Evolutionary conservation across 805 yeast species (phyloP).

Genomic region (Candida pseudoglaebosa): DNA sequence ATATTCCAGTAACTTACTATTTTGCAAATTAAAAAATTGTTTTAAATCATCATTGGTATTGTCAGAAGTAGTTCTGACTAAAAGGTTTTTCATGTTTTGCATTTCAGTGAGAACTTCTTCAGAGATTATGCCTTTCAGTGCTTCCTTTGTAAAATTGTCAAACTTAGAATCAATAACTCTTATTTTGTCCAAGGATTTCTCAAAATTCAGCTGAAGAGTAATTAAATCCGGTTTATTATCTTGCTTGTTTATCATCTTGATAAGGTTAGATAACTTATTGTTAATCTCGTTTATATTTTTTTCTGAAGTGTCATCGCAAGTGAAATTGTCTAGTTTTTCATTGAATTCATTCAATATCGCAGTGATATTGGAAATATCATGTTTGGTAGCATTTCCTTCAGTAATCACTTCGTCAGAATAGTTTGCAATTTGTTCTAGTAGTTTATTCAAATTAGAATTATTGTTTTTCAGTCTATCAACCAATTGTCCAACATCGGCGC

Average conservation of each 20-base stretch:
- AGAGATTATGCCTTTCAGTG: neutral
- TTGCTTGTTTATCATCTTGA: neutral
- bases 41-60: neutral
- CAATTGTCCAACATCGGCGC: constrained; percentile 32
- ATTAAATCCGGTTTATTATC: too few relatives aligned
- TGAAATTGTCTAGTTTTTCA: neutral
- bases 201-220: neutral
- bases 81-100: neutral
- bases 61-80: neutral
- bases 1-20: neutral
- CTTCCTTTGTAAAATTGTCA: neutral
- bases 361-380: constrained; percentile 23
- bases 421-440: constrained; percentile 30
- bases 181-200: neutral
- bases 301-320: neutral
- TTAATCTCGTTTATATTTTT: neutral
- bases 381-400: constrained; percentile 32
- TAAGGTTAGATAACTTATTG: constrained; percentile 3
- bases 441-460: constrained; percentile 32
- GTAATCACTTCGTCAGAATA: constrained; percentile 33
- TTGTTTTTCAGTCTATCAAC: constrained; percentile 39
- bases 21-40: neutral
- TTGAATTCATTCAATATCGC: constrained; percentile 14
- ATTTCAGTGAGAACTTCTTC: neutral
- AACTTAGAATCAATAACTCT: neutral